These are phyloP conservation scores for Fusarium equiseti DNA, from an alignment of 2,329 filamentous ascomycete species.

Conservation along the genomic window DNA sequence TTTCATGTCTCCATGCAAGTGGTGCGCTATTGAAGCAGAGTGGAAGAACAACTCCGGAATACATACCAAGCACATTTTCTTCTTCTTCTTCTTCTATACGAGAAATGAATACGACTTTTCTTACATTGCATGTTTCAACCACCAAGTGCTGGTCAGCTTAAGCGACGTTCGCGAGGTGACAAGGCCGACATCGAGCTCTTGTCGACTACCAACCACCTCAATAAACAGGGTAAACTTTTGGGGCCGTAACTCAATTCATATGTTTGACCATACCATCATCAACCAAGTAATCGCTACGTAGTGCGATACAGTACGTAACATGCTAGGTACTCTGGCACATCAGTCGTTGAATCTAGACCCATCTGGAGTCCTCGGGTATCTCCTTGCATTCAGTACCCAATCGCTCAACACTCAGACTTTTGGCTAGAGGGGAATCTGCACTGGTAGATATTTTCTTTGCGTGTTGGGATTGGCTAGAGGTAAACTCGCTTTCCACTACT, in stretches of 20 bases:
- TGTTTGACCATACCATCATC: background rate
- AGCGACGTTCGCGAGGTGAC: background rate
- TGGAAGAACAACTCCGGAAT: background rate
- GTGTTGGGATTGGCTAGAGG: constrained; percentile 10
- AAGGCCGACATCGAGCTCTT: background rate
- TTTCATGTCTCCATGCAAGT: background rate
- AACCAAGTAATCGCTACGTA: background rate
- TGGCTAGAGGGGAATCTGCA: background rate
- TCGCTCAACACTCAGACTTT: constrained; percentile 12
- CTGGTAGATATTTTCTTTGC: background rate
- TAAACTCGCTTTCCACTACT: constrained; percentile 4
- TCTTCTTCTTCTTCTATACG: background rate
- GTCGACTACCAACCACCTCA: background rate
- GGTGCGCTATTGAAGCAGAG: background rate
- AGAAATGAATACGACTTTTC: background rate
- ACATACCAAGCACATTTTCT: background rate
- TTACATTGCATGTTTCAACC: background rate
- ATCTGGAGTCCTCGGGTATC: constrained; percentile 9
- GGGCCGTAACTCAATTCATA: constrained; percentile 1
- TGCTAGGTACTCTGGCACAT: background rate
- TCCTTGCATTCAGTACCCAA: constrained; percentile 2
- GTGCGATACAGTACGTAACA: background rate
- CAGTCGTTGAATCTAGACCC: constrained; percentile 5
- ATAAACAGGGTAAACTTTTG: background rate
- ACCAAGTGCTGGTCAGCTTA: background rate